These are phyloP conservation scores for Penicillium fimorum DNA, from an alignment of 495 filamentous ascomycete species.

Conservation along the genomic window DNA sequence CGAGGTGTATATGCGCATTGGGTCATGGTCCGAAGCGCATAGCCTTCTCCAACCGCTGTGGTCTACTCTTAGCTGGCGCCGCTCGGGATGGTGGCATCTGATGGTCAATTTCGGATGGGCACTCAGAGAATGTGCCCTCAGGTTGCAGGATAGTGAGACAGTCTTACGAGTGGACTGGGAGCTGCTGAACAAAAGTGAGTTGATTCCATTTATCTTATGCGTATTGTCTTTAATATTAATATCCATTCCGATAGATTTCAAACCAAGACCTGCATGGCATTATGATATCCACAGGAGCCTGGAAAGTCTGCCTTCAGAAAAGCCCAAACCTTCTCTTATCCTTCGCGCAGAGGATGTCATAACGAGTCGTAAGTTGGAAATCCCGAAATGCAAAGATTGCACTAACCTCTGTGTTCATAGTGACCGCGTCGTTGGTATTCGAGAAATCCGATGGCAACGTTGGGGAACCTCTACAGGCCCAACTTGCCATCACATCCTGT, in stretches of 20 bases:
- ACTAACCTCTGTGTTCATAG: constrained; percentile 27
- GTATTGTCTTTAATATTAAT: constrained; percentile 6
- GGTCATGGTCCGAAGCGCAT: constrained; percentile 65
- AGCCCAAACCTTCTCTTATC: constrained; percentile 61
- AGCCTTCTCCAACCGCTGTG: constrained; percentile 68
- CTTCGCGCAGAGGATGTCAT: constrained; percentile 65
- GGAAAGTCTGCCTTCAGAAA: constrained; percentile 48
- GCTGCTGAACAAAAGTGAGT: constrained; percentile 65
- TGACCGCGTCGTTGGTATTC: constrained; percentile 74
- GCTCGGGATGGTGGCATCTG: constrained; percentile 77
- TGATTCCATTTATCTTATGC: background rate
- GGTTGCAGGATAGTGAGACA: constrained; percentile 59
- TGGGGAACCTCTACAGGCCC: constrained; percentile 70
- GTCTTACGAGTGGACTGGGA: constrained; percentile 84
- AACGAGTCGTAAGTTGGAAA: constrained; percentile 57
- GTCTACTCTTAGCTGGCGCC: constrained; percentile 69
- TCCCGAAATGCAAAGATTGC: background rate
- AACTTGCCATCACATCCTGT: constrained; percentile 69
- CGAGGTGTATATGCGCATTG: constrained; percentile 60
- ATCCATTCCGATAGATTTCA: constrained; percentile 52
- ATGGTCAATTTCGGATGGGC: constrained; percentile 71
- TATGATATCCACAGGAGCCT: constrained; percentile 76
- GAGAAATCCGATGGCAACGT: constrained; percentile 74
- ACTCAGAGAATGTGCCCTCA: constrained; percentile 68
- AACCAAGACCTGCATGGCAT: constrained; percentile 56